phyloP scores from a whole-genome alignment of 1,284 basidiomycete genomes.

The Marasmius fiardii region DNA sequence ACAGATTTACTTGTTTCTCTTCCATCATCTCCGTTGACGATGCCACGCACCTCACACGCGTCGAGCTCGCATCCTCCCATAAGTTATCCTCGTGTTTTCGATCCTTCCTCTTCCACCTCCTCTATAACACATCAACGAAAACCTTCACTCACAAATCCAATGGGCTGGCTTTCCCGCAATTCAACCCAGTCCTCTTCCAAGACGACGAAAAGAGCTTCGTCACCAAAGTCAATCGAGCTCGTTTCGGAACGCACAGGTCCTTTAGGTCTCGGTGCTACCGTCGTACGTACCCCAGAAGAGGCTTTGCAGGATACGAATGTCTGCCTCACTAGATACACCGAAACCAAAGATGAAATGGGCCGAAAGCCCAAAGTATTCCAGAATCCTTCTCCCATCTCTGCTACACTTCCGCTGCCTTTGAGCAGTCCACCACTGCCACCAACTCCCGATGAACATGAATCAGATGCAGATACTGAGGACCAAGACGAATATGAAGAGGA shows the following conservation, averaged over 20 bases:
- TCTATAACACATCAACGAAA: conserved; percentile 18
- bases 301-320: conserved; percentile 50
- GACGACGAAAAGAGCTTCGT: conserved; percentile 14
- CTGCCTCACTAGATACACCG: conserved; percentile 20
- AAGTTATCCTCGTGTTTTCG: conserved; percentile 14
- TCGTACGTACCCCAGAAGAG: conserved; percentile 75
- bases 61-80: conserved; percentile 17
- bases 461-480: not conserved
- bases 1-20: too few relatives aligned
- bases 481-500: conserved; percentile 21
- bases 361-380: not conserved
- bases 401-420: conserved; percentile 16
- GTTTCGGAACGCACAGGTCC: conserved; percentile 61
- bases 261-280: conserved; percentile 60
- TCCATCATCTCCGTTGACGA: too few relatives aligned
- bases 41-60: conserved; percentile 22
- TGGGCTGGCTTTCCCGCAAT: conserved; percentile 46
- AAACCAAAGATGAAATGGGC: not conserved
- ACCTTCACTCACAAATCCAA: conserved; percentile 38
- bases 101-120: conserved; percentile 10
- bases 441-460: conserved; percentile 27
- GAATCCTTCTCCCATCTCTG: conserved; percentile 8
- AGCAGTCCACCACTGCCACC: conserved; percentile 57
- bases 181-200: conserved; percentile 27
- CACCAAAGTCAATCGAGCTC: conserved; percentile 38